Base-by-base conservation (phyloP, 2,329 filamentous ascomycete species). In the Neonectria punicea region DNA sequence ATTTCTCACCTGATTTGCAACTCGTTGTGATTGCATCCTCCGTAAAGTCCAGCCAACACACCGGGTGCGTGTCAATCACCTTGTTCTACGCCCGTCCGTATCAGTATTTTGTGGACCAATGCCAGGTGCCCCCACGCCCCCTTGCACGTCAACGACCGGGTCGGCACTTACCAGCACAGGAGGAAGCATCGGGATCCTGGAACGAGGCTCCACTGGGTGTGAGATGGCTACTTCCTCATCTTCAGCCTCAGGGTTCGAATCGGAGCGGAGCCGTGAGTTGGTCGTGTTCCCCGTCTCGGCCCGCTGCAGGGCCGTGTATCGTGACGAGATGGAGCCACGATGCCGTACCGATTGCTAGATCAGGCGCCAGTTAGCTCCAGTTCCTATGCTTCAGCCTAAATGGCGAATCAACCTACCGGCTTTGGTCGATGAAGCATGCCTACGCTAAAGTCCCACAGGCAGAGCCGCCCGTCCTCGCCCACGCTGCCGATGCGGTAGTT, bases 401-500 rank as follows among this genome's bases (percentile, higher is more conserved):
- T 54, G 25, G 50, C 50, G 28, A 30, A 53, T 53, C 18, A 50
- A 87, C 92, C 75, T 82, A 94, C 92, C 71, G 89, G 91, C 81
- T 95, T 95, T 20, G 96, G 95, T 65, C 94, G 88, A 79, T 97
- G 93, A 73, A 99, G 85, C 95, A 98, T 98, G 72, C 94, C 94
- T 46, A 97, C 93, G 70, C 91, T 97, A 78, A 99, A 99, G 82
- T 99, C 96, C 96, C 96, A 99, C 13, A 99, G 83, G 64, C 97
- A 88, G 18, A 99, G 83, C 62, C 94, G 87, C 73, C 94, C 93
- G 77, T 99, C 96, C 77, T 98, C 95, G 14, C 95, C 96, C 1
- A 99, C 95, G 74, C 93, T 97, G 32, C 96, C 96, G 74, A 99
- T 97, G 1, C 96, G 89, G 80, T 99, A 99, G 73, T 93, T 98